Evolutionary conservation across 306 rosid species (phyloP), one percentile per base, ranked within the genome.

Genomic region (Cicer arietinum): DNA sequence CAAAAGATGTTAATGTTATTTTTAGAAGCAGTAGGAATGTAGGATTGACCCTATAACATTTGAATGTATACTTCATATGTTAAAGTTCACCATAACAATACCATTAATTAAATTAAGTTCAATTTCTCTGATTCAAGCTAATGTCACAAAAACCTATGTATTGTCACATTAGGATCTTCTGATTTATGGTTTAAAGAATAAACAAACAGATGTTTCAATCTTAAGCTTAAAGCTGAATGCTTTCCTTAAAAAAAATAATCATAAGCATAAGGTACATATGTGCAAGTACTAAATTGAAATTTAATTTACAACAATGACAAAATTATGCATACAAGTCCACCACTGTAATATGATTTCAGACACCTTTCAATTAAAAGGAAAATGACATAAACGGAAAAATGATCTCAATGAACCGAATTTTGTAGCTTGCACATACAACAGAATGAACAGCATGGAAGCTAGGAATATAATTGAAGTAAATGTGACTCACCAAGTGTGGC

Each of bases 401-500:
- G 45, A 30, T 14, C 22, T 20, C 44, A 61, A 62, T 61, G 61
- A 75, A 69, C 59, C 50, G 40, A 62, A 14, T 37, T 35, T 22
- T 46, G 66, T 41, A 56, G 66, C 67, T 53, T 70, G 12, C 50
- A 22, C 30, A 41, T 65, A 42, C 54, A 56, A 35, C 44, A 56
- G 0, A 54, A 78, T 68, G 40, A 41, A 71, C 60, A 69, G 25
- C 14, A 22, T n/a, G 35, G 56, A 65, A 41, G 45, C 56, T 39
- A 42, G 73, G 47, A 76, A 65, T 39, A 48, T 14, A 51, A 20
- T 44, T 71, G 5, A 58, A 77, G 83, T 78, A 10, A 74, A 67
- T 58, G 67, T 35, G 69, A 78, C 64, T 17, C 43, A 79, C 77
- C 99, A 17, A 94, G 91, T 25, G 99, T 94, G 57, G 99, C 99